Base-by-base conservation (phyloP, 805 yeast genomes). In the Jamesozyma jinghongensis region DNA sequence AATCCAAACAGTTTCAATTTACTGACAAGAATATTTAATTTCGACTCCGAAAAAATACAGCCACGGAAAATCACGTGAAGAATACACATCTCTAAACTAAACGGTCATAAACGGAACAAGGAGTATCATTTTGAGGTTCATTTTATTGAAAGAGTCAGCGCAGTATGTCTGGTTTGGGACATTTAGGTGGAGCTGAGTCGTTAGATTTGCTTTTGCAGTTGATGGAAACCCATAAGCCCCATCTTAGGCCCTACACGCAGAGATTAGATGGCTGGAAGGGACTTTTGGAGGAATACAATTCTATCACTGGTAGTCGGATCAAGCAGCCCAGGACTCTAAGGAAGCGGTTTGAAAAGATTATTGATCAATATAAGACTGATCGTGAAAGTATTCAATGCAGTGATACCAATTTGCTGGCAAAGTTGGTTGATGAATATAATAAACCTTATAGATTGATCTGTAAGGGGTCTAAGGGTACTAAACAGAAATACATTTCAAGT, bases 281-380 rank as follows among this genome's bases (percentile, higher is more conserved):
- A 16, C 47, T 61, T 19, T 35, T 59, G 26, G 40, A 47, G 14
- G 51, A 50, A 22, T 61, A 55, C 38, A 61, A 59, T 43, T 14
- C 32, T 2, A 36, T 33, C 12, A 49, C 57, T 2, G 56, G 51
- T 11, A 44, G 47, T 10, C 42, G 42, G 7, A 57, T 56, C 29
- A 53, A 52, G 28, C 65, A 60, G 37, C 49, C 49, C 20, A 51
- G 65, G 20, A 59, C 64, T 3, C 28, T 61, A 22, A 54, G 50
- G 45, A 52, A 44, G 7, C 48, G 59, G 30, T 59, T 57, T 32
- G 56, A 54, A 14, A 56, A 52, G 40, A 32, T 61, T 32, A 45
- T 45, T 26, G 52, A 47, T 4, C 19, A 40, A 6, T 50, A 42
- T 37, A 32, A 39, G 8, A 40, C 29, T 3, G 47, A 44, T 34